These are phyloP conservation scores for Cladosporium sp. DNA, from an alignment of 2,329 filamentous ascomycete genomes.

Conservation along the genomic window DNA sequence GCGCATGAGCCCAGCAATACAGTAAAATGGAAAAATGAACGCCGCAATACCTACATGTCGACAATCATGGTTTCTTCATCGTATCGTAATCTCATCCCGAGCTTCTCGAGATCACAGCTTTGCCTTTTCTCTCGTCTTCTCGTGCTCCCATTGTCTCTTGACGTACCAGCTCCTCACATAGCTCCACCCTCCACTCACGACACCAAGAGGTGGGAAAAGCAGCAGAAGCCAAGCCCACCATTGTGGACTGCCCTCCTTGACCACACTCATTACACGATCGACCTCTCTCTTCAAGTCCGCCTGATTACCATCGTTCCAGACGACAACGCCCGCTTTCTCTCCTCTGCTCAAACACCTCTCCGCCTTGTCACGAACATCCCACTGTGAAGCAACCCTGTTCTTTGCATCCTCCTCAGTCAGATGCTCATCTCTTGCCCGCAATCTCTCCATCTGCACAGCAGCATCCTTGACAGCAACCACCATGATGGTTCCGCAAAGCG, in stretches of 20 bases:
- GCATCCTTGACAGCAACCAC: slow-evolving; percentile 83
- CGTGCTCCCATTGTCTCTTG: slow-evolving; percentile 66
- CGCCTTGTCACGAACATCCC: slow-evolving; percentile 80
- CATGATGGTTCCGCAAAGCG: slow-evolving; percentile 77
- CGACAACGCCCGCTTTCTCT: slow-evolving; percentile 63
- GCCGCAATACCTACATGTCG: too few relatives aligned
- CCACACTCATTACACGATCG: slow-evolving; percentile 57
- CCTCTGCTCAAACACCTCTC: slow-evolving; percentile 65
- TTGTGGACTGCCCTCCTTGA: slow-evolving; percentile 61
- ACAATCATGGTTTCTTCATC: neutral
- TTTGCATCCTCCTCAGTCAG: slow-evolving; percentile 80
- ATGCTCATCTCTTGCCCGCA: slow-evolving; percentile 72
- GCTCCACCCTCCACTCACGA: slow-evolving; percentile 64
- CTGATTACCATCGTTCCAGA: slow-evolving; percentile 83
- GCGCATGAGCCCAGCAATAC: neutral
- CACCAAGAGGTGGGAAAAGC: slow-evolving; percentile 70
- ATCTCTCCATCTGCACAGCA: slow-evolving; percentile 72
- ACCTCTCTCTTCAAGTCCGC: slow-evolving; percentile 67
- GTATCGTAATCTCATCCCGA: neutral
- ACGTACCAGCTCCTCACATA: slow-evolving; percentile 68
- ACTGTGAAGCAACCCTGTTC: slow-evolving; percentile 82
- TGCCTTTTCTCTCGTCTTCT: slow-evolving; percentile 53
- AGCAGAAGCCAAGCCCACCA: slow-evolving; percentile 79
- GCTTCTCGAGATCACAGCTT: slow-evolving; percentile 42
- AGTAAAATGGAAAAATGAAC: neutral